phyloP scores from a whole-genome alignment of 108 stramenopile genomes.

The Pseudonitzschia multistriata region DNA sequence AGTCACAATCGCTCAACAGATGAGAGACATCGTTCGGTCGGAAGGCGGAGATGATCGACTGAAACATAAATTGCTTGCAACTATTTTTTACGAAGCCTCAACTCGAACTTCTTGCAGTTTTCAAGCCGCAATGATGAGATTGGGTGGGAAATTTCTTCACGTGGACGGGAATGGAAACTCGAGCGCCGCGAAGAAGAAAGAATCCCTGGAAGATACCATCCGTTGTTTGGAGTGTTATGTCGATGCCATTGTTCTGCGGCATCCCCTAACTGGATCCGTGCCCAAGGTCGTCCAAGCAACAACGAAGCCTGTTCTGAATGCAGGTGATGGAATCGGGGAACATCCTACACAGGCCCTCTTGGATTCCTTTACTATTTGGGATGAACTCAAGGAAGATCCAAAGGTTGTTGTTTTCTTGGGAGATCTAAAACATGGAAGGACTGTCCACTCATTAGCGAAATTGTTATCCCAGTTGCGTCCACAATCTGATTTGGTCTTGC shows the following conservation, averaged over 20 bases:
- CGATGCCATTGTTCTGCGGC: conserved; percentile 90
- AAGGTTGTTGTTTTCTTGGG: conserved; percentile 80
- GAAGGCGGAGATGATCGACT: conserved; percentile 50
- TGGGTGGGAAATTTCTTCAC: conserved; percentile 87
- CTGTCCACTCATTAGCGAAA: conserved; percentile 92
- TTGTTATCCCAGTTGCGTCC: conserved; percentile 68
- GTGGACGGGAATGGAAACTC: conserved; percentile 73
- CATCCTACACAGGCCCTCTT: conserved; percentile 99
- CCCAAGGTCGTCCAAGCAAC: conserved; percentile 22
- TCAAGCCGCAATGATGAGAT: conserved; percentile 91
- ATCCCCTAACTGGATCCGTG: conserved; percentile 72
- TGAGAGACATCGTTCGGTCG: conserved; percentile 51
- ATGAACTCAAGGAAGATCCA: conserved; percentile 19
- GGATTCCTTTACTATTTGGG: conserved; percentile 85
- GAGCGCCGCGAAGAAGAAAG: conserved; percentile 92
- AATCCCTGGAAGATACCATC: conserved; percentile 92
- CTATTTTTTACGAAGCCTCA: conserved; percentile 92
- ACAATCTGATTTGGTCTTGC: conserved; percentile 32
- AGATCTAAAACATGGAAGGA: conserved; percentile 96
- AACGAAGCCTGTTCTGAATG: conserved; percentile 88
- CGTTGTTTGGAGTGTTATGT: conserved; percentile 87
- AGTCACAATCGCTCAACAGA: conserved; percentile 40
- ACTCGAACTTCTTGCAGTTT: conserved; percentile 95
- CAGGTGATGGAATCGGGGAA: conserved; percentile 96
- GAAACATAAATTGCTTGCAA: conserved; percentile 9